Evolutionary conservation across 352 stramenopile species (phyloP).

Genomic region (Elongisporangium undulatum): DNA sequence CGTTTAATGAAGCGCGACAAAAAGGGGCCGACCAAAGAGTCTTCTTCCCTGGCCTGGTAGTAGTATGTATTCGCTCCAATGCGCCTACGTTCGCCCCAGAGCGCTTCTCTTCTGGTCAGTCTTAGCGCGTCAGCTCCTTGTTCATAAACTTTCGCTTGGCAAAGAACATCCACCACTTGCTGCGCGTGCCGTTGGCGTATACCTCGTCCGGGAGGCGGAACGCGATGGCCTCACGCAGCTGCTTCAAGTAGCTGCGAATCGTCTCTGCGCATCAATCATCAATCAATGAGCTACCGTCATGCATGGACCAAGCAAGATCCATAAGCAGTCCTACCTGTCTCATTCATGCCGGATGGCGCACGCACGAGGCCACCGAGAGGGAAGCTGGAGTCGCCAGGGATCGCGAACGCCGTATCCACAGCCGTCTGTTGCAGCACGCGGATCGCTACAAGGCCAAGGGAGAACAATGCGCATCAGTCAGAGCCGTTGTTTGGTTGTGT

Average conservation of each 20-base stretch:
- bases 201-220: slow-evolving; percentile 80
- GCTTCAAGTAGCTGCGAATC: slow-evolving; percentile 88
- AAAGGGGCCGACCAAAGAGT: background rate
- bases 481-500: background rate
- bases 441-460: slow-evolving; percentile 25
- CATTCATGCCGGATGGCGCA: slow-evolving; percentile 57
- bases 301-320: slow-evolving; percentile 1
- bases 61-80: background rate
- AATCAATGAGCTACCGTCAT: background rate
- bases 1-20: background rate
- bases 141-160: slow-evolving; percentile 95
- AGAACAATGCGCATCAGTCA: background rate
- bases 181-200: slow-evolving; percentile 80
- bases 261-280: slow-evolving; percentile 40
- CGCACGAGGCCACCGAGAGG: slow-evolving; percentile 78
- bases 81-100: background rate
- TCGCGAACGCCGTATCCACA: slow-evolving; percentile 72
- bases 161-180: slow-evolving; percentile 95
- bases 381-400: slow-evolving; percentile 85
- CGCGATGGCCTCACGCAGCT: slow-evolving; percentile 83
- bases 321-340: slow-evolving; percentile 44
- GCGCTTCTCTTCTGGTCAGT: background rate
- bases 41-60: background rate
- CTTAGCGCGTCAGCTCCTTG: slow-evolving; percentile 81
- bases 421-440: slow-evolving; percentile 79